Percentiles rank a stretch among this genome's conserved stretches.
phyloP scores from a whole-genome alignment of 2,329 filamentous ascomycete genomes.

The Atkinsonella texensis region DNA sequence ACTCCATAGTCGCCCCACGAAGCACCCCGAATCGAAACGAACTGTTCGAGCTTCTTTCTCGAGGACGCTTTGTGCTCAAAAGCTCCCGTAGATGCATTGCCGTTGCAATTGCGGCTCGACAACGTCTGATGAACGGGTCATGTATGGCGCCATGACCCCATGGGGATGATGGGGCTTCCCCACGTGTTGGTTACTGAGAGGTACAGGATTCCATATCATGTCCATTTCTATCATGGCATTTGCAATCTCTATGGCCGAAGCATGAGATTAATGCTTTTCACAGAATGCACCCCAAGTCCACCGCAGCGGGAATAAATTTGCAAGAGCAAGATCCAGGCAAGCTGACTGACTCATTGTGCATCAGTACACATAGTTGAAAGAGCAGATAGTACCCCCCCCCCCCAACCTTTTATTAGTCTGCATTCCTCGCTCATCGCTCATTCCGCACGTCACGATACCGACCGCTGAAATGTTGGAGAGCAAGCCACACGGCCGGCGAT shows the following conservation, averaged over 20 bases:
- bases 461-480: background rate
- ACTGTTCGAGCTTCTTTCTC: background rate
- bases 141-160: slow-evolving; percentile 7
- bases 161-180: slow-evolving; percentile 7
- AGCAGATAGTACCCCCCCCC: no score
- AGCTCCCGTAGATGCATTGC: background rate
- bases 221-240: background rate
- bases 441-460: background rate
- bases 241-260: no score
- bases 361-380: no score
- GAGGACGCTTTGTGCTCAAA: background rate
- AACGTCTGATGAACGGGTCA: slow-evolving; percentile 1
- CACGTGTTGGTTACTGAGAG: slow-evolving; percentile 4
- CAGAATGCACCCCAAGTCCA: no score
- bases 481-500: background rate
- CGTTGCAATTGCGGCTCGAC: background rate
- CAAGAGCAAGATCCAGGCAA: no score
- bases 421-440: background rate
- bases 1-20: background rate
- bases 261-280: no score
- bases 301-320: no score
- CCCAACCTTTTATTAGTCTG: background rate
- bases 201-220: background rate
- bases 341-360: no score
- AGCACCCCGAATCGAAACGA: background rate